These are phyloP conservation scores for Euphorbia lathyris DNA, from an alignment of 345 rosid genomes.

Conservation along the genomic window DNA sequence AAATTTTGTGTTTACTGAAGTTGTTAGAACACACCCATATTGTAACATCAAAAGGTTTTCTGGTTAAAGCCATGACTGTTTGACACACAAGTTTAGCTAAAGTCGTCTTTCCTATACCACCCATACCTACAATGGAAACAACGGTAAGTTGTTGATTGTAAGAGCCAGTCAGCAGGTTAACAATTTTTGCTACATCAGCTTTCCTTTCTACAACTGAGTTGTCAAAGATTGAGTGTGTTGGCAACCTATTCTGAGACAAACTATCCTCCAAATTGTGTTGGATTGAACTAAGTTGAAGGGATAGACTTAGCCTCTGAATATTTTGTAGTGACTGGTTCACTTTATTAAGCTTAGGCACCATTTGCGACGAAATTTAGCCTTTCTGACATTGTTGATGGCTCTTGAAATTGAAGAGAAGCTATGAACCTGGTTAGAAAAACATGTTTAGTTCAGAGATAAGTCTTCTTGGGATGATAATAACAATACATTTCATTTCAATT, in stretches of 20 bases:
- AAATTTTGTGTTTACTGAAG: neutral
- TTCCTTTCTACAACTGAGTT: neutral
- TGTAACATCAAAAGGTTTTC: neutral
- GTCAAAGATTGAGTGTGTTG: neutral
- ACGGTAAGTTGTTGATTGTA: neutral
- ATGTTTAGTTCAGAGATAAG: too few relatives aligned
- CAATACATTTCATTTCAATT: too few relatives aligned
- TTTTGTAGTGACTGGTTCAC: too few relatives aligned
- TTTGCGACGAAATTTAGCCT: neutral
- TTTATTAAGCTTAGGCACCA: neutral
- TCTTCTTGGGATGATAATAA: too few relatives aligned
- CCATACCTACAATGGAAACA: constrained; percentile 24
- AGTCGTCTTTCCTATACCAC: constrained; percentile 27
- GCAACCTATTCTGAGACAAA: neutral
- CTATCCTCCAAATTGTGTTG: neutral
- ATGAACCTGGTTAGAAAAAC: too few relatives aligned
- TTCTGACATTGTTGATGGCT: neutral
- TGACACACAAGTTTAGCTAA: constrained; percentile 15
- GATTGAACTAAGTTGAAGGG: neutral
- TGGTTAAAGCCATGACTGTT: neutral
- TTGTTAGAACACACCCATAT: neutral
- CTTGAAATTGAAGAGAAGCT: too few relatives aligned
- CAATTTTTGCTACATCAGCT: neutral
- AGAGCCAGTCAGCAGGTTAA: constrained; percentile 10
- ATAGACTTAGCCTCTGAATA: neutral